Percentiles rank a stretch among this genome's conserved stretches.
Evolutionary conservation across 2,329 filamentous ascomycete genomes (phyloP).

Genomic region (Didymella arachidicola): DNA sequence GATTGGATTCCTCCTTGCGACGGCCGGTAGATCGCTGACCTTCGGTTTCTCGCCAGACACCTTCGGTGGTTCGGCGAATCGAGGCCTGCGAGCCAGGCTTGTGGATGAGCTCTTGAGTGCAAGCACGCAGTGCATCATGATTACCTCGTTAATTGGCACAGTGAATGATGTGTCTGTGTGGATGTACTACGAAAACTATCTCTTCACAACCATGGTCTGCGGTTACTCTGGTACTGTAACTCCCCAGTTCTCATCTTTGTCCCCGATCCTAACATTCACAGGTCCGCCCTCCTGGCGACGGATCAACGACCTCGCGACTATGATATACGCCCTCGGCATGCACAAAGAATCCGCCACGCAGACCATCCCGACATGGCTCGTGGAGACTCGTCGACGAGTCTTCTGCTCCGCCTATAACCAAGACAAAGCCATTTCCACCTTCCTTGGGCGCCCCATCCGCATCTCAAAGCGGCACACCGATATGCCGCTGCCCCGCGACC

Average conservation of each 20-base stretch:
- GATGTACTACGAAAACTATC: slow-evolving; percentile 49
- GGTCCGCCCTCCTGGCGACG: slow-evolving; percentile 45
- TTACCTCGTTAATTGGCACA: slow-evolving; percentile 50
- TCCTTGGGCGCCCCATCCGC: slow-evolving; percentile 44
- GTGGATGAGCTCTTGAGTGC: slow-evolving; percentile 44
- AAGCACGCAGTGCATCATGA: slow-evolving; percentile 49
- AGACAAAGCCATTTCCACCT: slow-evolving; percentile 47
- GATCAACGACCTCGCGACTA: slow-evolving; percentile 42
- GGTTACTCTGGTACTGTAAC: slow-evolving; percentile 46
- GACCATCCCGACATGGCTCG: slow-evolving; percentile 39
- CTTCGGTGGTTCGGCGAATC: slow-evolving; percentile 29
- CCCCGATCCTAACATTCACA: slow-evolving; percentile 2
- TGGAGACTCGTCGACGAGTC: slow-evolving; percentile 39
- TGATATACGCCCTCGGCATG: slow-evolving; percentile 44
- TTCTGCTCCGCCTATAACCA: slow-evolving; percentile 42
- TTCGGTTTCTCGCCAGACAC: slow-evolving; percentile 36
- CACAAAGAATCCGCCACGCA: slow-evolving; percentile 40
- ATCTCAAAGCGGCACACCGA: slow-evolving; percentile 44
- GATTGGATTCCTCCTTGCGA: slow-evolving; percentile 49
- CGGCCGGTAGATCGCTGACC: slow-evolving; percentile 46
- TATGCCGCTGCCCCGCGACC: slow-evolving; percentile 40
- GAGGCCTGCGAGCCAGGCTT: slow-evolving; percentile 31
- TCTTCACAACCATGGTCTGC: slow-evolving; percentile 48
- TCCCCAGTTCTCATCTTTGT: background rate
- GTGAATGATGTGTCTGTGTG: slow-evolving; percentile 51